phyloP scores from a whole-genome alignment of 208 protist genomes.

The Herpetomonas tarakana region DNA sequence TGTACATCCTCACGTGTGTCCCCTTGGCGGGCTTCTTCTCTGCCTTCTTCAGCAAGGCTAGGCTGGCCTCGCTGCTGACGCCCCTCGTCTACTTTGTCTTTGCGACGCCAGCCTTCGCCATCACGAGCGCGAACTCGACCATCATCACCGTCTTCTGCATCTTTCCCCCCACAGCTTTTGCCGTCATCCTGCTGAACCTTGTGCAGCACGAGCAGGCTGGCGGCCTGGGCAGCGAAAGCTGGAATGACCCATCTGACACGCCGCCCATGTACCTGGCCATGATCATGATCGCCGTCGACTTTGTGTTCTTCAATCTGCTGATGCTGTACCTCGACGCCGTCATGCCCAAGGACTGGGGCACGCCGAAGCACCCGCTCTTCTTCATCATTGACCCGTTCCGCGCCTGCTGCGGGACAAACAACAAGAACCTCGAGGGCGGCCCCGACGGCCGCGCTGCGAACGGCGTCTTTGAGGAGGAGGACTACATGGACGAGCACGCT shows the following conservation, averaged over 20 bases:
- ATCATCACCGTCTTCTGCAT: slow-evolving; percentile 28
- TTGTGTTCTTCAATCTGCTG: slow-evolving; percentile 40
- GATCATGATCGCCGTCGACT: slow-evolving; percentile 24
- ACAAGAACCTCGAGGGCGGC: slow-evolving; percentile 6
- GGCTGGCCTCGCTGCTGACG: slow-evolving; percentile 27
- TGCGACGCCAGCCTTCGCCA: slow-evolving; percentile 31
- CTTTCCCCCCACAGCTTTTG: slow-evolving; percentile 43
- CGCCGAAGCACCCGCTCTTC: slow-evolving; percentile 40
- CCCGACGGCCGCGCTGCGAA: slow-evolving; percentile 6
- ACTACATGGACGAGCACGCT: slow-evolving; percentile 7
- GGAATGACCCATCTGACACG: slow-evolving; percentile 5
- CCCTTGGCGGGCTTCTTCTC: slow-evolving; percentile 32
- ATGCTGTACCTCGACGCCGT: slow-evolving; percentile 47
- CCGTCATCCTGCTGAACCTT: slow-evolving; percentile 25
- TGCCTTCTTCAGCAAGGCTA: slow-evolving; percentile 42
- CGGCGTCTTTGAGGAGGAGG: slow-evolving; percentile 18
- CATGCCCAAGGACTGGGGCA: slow-evolving; percentile 33
- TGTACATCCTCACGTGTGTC: slow-evolving; percentile 33
- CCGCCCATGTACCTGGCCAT: slow-evolving; percentile 15
- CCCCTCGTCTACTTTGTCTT: slow-evolving; percentile 43
- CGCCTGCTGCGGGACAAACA: slow-evolving; percentile 4
- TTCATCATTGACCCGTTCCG: slow-evolving; percentile 27
- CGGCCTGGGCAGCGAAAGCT: slow-evolving; percentile 35
- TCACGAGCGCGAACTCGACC: slow-evolving; percentile 23
- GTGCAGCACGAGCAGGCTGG: slow-evolving; percentile 27